These are phyloP conservation scores for Coemansia sp. DNA, from an alignment of 192 early-diverging fungal species.

Conservation along the genomic window DNA sequence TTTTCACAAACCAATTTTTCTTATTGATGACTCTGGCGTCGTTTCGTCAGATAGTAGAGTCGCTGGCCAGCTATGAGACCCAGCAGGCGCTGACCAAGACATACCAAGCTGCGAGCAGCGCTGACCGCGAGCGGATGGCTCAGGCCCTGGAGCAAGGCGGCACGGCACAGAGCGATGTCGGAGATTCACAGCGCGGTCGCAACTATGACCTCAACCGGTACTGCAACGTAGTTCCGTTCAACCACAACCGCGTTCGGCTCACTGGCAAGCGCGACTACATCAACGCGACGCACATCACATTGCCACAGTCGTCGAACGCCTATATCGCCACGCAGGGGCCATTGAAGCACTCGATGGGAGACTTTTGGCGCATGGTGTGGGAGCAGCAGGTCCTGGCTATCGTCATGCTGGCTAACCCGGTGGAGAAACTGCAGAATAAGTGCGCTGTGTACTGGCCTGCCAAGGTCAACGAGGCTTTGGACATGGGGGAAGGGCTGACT, in stretches of 20 bases:
- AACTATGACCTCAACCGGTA: conserved; percentile 72
- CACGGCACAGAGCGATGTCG: not conserved
- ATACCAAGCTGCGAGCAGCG: conserved; percentile 15
- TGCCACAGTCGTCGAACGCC: conserved; percentile 26
- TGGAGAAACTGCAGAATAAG: conserved; percentile 67
- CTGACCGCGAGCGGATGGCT: conserved; percentile 24
- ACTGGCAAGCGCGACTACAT: conserved; percentile 65
- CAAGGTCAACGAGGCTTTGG: not conserved
- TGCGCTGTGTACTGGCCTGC: conserved; percentile 84
- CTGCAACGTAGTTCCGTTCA: conserved; percentile 85
- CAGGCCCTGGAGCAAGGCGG: conserved; percentile 22
- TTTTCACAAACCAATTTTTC: not conserved
- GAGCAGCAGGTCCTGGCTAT: conserved; percentile 70
- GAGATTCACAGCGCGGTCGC: conserved; percentile 30
- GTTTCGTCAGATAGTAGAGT: conserved; percentile 36
- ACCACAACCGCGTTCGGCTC: conserved; percentile 63
- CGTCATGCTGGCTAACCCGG: conserved; percentile 81
- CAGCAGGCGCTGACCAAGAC: conserved; percentile 12
- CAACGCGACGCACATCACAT: conserved; percentile 70
- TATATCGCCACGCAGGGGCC: conserved; percentile 93
- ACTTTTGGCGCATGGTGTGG: conserved; percentile 89
- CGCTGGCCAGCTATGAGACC: conserved; percentile 25
- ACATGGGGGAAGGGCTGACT: conserved; percentile 4
- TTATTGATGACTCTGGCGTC: conserved; percentile 22
- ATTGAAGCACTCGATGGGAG: conserved; percentile 62